These are phyloP conservation scores for Geranium incanum DNA, from an alignment of 441 rosid genomes.

Conservation along the genomic window DNA sequence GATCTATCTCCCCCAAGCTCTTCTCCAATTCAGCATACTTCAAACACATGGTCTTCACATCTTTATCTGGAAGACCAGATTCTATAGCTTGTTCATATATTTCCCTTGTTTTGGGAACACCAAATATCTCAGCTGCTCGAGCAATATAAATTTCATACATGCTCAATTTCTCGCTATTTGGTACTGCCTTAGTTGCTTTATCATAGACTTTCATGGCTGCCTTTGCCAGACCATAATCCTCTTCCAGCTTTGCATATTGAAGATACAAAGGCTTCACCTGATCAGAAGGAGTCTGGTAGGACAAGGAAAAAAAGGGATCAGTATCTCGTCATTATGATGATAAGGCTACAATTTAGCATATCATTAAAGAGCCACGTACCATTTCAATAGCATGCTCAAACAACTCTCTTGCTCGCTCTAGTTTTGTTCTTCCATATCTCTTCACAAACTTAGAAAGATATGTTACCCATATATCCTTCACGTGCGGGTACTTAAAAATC, in stretches of 20 bases:
- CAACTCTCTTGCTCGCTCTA: slow-evolving; percentile 87
- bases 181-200: slow-evolving; percentile 82
- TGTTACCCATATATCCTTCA: slow-evolving; percentile 85
- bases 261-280: slow-evolving; percentile 79
- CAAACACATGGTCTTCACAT: slow-evolving; percentile 81
- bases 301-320: slow-evolving; percentile 20
- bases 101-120: slow-evolving; percentile 86
- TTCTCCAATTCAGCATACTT: slow-evolving; percentile 86
- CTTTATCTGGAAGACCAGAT: slow-evolving; percentile 89
- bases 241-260: slow-evolving; percentile 92
- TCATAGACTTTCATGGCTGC: slow-evolving; percentile 93
- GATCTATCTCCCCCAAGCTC: slow-evolving; percentile 87
- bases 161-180: slow-evolving; percentile 60
- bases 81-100: slow-evolving; percentile 90
- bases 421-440: slow-evolving; percentile 76
- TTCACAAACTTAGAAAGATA: slow-evolving; percentile 80
- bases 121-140: slow-evolving; percentile 82
- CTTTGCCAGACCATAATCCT: slow-evolving; percentile 88
- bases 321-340: slow-evolving; percentile 1
- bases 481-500: slow-evolving; percentile 91
- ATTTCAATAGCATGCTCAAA: slow-evolving; percentile 82
- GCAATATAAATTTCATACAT: slow-evolving; percentile 91
- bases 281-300: slow-evolving; percentile 74
- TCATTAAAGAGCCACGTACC: slow-evolving; percentile 24
- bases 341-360: not conserved